phyloP scores from a whole-genome alignment of 2,329 filamentous ascomycete genomes.

The Tolypocladium pustulatum region DNA sequence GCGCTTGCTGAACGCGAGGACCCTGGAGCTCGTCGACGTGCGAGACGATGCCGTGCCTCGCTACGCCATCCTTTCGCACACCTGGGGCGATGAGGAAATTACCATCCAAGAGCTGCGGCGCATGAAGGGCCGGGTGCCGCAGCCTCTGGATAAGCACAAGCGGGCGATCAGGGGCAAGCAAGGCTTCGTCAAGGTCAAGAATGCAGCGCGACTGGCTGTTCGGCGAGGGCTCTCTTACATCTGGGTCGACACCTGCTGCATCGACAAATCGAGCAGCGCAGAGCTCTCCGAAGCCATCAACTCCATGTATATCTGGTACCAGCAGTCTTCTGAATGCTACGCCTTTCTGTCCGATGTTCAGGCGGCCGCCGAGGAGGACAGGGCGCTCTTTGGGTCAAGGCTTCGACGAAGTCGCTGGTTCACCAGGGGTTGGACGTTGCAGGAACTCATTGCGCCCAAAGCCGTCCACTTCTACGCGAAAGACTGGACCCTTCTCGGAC shows the following conservation, averaged over 20 bases:
- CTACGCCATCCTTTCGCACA: conserved; percentile 26
- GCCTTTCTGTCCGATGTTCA: conserved; percentile 1
- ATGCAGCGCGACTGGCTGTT: conserved; percentile 2
- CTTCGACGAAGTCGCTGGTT: neutral
- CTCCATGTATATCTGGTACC: conserved; percentile 3
- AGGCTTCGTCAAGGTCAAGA: neutral
- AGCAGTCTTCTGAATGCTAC: neutral
- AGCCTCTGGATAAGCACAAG: neutral
- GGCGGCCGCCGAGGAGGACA: neutral
- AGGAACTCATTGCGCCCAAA: neutral
- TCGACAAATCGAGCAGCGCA: conserved; percentile 4
- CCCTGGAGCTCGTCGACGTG: conserved; percentile 14
- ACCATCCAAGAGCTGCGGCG: conserved; percentile 9
- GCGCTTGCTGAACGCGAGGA: neutral
- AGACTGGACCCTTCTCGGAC: neutral
- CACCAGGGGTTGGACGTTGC: neutral
- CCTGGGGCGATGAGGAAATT: conserved; percentile 20
- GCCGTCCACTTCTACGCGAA: neutral
- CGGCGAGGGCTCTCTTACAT: conserved; percentile 8
- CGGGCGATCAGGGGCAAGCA: neutral
- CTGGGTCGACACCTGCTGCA: conserved; percentile 15
- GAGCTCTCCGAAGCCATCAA: conserved; percentile 3
- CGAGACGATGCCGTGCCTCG: conserved; percentile 7
- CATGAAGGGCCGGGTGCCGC: conserved; percentile 2
- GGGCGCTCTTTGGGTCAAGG: neutral